Base-by-base conservation (phyloP, 75 land plant species). In the Adiantum capillusveneris region DNA sequence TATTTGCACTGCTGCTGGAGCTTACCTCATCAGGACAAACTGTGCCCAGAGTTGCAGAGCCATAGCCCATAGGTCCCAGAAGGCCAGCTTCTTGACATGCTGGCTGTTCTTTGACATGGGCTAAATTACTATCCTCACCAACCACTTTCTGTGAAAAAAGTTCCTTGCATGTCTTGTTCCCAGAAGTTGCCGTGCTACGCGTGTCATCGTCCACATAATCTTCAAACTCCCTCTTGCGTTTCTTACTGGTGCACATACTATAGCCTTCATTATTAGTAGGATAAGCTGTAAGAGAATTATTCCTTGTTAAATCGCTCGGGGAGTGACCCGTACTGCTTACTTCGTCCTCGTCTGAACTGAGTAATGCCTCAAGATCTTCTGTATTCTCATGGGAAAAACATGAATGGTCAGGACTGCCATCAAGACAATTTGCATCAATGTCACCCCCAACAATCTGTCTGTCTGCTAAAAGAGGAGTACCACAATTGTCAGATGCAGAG, bases 291-390 rank as follows among this genome's bases (percentile, higher is more conserved):
- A 53, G 52, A 27, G 48, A 31, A 25, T 41, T 18, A 24, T 36
- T 29, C 14, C 45, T 53, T 18, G 67, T 56, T 6, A 63, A n/a
- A 17, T 36, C 53, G 21, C 52, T 37, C 48, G 84, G 85, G 11
- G 78, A 77, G 57, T 75, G 87, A 26, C 73, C 84, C 0, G 81
- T 77, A 62, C 87, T 84, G 18, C 62, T 54, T 56, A 70, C 84
- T 42, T 78, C 81, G 31, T 77, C 78, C 55, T 78, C 84, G 37
- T 34, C 37, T 6, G 88, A 84, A 34, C 82, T 75, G 19, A 84
- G 64, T 20, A 84, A 57, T 0, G 88, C 88, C 61, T 84, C 66
- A 20, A 84, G 49, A 36, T 81, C 88, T 64, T 81, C 79, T 0
- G 81, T 81, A 49, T 84, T 76, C 61, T 84, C 88, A 67, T 75